Base-by-base conservation (phyloP, 2,329 filamentous ascomycete species). In the Lecanicillium sp. region DNA sequence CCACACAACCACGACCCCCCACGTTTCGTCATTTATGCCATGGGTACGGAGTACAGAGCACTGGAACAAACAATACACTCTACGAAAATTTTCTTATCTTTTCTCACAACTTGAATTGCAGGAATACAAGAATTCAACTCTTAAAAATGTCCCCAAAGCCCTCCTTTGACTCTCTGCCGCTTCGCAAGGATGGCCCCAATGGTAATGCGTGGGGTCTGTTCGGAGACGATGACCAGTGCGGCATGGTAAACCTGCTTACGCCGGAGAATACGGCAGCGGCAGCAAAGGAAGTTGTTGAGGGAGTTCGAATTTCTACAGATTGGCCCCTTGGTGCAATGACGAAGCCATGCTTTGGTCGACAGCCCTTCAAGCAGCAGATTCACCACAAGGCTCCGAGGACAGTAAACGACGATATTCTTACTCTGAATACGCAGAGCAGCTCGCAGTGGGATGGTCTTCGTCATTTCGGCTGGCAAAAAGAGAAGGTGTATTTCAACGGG, bases 121-220 rank as follows among this genome's bases (percentile, higher is more conserved):
- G n/a, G n/a, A n/a, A n/a, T n/a, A n/a, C n/a, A n/a, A n/a, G n/a
- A n/a, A n/a, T n/a, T n/a, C n/a, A n/a, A n/a, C n/a, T n/a, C n/a
- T n/a, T n/a, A n/a, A 9, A 14, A 13, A 38, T 42, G 36, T 4
- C 36, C 12, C 3, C n/a, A 2, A 46, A 47, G 19, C 55, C 56
- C 0, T 36, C 54, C 0, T 74, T 73, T 44, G 56, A 66, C 6
- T 55, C 62, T 3, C 65, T 77, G 1, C 72, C 72, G 1, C 59
- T 77, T 2, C 61, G 64, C 40, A 66, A 68, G 33, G 53, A 61
- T 40, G 71, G 70, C 0, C 71, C 72, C 6, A 60, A 55, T 3
- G 68, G 69, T 7, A 77, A 77, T 41, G 69, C 74, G 5, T 78
- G 74, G 74, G 71, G 71, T 1, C 63, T 74, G 4, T 76, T 71